phyloP scores from a whole-genome alignment of 2,329 filamentous ascomycete species.

The Aciculosporium take region DNA sequence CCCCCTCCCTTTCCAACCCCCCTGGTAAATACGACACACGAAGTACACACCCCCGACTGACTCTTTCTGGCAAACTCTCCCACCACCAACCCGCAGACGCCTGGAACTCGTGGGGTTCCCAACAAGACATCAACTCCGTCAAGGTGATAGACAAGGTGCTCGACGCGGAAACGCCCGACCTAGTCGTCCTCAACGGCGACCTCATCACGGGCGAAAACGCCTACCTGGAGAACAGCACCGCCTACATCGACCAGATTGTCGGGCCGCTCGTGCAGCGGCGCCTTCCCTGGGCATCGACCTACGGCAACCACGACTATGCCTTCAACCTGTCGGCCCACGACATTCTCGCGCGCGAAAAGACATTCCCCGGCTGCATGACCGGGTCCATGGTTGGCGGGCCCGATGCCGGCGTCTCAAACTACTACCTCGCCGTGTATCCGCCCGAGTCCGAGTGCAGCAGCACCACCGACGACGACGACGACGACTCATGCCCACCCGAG shows the following conservation, averaged over 20 bases:
- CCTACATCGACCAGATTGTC: conserved; percentile 46
- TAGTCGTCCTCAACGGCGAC: conserved; percentile 59
- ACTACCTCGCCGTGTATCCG: conserved; percentile 31
- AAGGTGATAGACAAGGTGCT: conserved; percentile 44
- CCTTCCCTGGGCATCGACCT: conserved; percentile 51
- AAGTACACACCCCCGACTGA: neutral
- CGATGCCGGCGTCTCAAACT: conserved; percentile 30
- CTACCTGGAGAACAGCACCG: conserved; percentile 36
- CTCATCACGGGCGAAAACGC: conserved; percentile 55
- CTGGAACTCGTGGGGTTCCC: conserved; percentile 28
- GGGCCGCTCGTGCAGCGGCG: conserved; percentile 39
- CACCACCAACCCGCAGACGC: conserved; percentile 22
- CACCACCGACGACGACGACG: neutral
- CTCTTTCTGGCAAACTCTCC: neutral
- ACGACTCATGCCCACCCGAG: conserved; percentile 20
- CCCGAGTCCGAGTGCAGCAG: conserved; percentile 16
- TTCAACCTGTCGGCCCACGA: conserved; percentile 38
- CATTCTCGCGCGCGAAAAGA: conserved; percentile 28
- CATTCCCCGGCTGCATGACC: conserved; percentile 25
- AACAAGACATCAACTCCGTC: conserved; percentile 42
- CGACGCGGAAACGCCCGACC: conserved; percentile 37
- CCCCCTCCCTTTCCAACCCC: no score
- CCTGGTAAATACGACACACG: no score
- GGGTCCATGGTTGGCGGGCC: conserved; percentile 23
- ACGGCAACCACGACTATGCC: conserved; percentile 56